Conservation (phyloP, 148 eudicot genomes). For the Beta vulgaris region DNA sequence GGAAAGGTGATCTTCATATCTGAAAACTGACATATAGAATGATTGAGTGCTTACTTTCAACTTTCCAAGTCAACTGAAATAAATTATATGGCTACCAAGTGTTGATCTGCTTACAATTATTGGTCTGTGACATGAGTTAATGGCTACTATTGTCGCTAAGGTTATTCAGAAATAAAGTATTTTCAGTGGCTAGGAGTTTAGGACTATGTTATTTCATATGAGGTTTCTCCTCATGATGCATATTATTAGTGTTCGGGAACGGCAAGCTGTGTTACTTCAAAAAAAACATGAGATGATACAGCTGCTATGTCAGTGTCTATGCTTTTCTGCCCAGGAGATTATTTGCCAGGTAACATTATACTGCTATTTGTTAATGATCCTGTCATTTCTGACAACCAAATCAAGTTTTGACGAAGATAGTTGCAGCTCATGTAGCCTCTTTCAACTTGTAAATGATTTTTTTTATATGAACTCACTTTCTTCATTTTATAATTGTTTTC, state of each 20-base stretch:
- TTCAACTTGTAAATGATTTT: not conserved
- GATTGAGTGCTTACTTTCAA: not conserved
- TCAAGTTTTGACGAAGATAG: not conserved
- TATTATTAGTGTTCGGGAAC: too few species aligned
- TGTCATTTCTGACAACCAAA: not conserved
- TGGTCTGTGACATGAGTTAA: not conserved
- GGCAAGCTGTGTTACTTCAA: not conserved
- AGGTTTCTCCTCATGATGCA: not conserved
- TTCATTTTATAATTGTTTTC: not conserved
- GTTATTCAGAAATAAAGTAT: not conserved
- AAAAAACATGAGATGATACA: not conserved
- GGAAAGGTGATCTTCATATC: conserved; percentile 69
- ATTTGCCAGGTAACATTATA: not conserved
- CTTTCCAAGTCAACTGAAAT: not conserved
- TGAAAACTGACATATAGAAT: not conserved
- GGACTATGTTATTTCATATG: not conserved
- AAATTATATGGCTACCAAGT: not conserved
- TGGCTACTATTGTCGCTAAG: not conserved
- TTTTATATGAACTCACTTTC: not conserved
- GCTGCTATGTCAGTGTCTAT: not conserved
- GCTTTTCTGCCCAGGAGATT: not conserved
- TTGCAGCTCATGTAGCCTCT: not conserved
- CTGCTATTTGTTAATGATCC: not conserved
- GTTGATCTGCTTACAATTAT: not conserved
- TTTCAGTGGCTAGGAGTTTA: not conserved